Evolutionary conservation across 2,329 filamentous ascomycete genomes (phyloP).

Genomic region (Teratosphaeria viscida): DNA sequence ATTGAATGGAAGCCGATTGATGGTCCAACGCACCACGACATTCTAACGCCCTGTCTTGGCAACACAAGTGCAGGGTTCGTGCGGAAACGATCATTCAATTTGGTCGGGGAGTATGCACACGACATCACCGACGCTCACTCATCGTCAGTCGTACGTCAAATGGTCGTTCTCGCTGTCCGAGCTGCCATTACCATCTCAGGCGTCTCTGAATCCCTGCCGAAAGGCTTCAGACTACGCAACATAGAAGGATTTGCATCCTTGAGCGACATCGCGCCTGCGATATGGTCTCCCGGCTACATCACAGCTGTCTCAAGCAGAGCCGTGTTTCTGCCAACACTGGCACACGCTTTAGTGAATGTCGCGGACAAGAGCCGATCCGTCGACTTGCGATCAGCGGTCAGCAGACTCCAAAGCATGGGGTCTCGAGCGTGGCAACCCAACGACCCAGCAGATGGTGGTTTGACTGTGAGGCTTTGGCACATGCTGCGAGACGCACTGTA

Average conservation of each 20-base stretch:
- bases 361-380: neutral
- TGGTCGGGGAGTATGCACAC: neutral
- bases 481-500: neutral
- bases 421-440: neutral
- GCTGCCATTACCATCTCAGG: slow-evolving; percentile 27
- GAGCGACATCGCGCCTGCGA: slow-evolving; percentile 24
- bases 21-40: no score
- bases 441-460: neutral
- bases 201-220: slow-evolving; percentile 12
- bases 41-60: no score
- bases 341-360: slow-evolving; percentile 20
- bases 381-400: slow-evolving; percentile 6
- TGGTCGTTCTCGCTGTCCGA: slow-evolving; percentile 29
- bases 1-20: no score
- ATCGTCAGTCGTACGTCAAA: neutral
- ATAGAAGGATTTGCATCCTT: slow-evolving; percentile 19
- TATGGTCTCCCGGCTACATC: slow-evolving; percentile 32
- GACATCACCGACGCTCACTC: neutral
- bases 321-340: slow-evolving; percentile 29
- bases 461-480: slow-evolving; percentile 1
- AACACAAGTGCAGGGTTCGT: neutral
- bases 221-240: slow-evolving; percentile 22
- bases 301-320: slow-evolving; percentile 20
- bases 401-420: neutral
- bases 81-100: neutral